Base-by-base conservation (phyloP, 306 rosid species). In the Quercus agrifolia region DNA sequence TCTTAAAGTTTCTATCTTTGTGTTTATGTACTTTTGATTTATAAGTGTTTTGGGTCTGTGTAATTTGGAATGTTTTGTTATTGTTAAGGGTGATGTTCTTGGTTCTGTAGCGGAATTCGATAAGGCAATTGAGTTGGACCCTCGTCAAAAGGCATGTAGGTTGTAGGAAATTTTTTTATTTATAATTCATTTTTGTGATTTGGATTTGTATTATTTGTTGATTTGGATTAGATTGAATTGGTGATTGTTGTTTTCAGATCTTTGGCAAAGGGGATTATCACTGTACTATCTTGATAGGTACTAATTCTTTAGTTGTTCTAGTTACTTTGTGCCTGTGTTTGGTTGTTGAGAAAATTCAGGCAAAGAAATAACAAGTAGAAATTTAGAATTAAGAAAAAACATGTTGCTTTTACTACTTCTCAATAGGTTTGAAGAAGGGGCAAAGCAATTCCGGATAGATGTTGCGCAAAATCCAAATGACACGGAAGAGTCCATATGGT, bases 181-280 rank as follows among this genome's bases (percentile, higher is more conserved):
- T 66, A 64, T 8, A 56, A 71, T 18, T 23, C 19, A 14, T 72
- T 59, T 18, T 49, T 72, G 25, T 77, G 70, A 76, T 70, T 66
- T 49, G 17, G 78, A 8, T 73, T 63, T 46, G 52, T 80, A 5
- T 73, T 63, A 23, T n/a, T 74, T 30, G 70, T 71, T 86, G 61
- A 23, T 25, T 75, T 35, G 46, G 18, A 17, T 82, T 78, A 54
- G 73, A 46, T 80, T 58, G 75, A 84, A 35, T 74, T 70, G 70
- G 76, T 70, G 75, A 54, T 85, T 70, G 35, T 80, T 83, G 77
- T 74, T 79, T 46, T 73, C 95, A 94, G 99, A 92, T 91, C 97
- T 94, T 84, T 94, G 99, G 99, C 97, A 94, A 84, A 94, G 97
- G 80, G 97, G 97, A 14, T 87, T 92, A 5, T 90, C 99, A 62